phyloP scores from a whole-genome alignment of 495 filamentous ascomycete genomes.

The Lindgomyces ingoldianus region DNA sequence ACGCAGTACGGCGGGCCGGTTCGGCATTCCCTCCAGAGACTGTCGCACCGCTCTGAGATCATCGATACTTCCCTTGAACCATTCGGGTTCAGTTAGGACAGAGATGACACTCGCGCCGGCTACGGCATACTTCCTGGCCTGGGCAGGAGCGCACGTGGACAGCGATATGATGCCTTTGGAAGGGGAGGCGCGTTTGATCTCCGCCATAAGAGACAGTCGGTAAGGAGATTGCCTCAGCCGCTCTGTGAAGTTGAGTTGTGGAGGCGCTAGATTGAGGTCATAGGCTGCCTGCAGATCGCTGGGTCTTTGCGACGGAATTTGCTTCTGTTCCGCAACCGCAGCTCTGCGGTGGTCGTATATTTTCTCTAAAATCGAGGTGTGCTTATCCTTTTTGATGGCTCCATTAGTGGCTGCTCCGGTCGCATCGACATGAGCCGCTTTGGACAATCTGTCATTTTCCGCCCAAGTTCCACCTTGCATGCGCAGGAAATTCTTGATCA shows the following conservation, averaged over 20 bases:
- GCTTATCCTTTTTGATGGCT: constrained; percentile 50
- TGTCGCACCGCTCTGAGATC: constrained; percentile 87
- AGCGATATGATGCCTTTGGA: constrained; percentile 94
- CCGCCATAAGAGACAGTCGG: constrained; percentile 83
- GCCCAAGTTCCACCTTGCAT: constrained; percentile 89
- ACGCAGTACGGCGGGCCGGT: constrained; percentile 85
- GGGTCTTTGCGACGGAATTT: constrained; percentile 79
- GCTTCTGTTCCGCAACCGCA: constrained; percentile 79
- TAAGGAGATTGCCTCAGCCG: constrained; percentile 79
- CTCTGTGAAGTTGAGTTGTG: constrained; percentile 78
- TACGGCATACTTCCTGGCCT: constrained; percentile 88
- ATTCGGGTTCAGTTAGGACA: constrained; percentile 95
- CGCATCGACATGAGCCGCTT: constrained; percentile 35
- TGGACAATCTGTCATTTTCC: constrained; percentile 60
- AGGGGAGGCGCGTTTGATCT: constrained; percentile 95
- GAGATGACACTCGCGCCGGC: constrained; percentile 96
- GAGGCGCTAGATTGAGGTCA: constrained; percentile 77
- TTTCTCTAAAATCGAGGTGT: constrained; percentile 81
- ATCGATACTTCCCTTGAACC: constrained; percentile 97
- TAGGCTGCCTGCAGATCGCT: constrained; percentile 86
- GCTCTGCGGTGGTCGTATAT: constrained; percentile 85
- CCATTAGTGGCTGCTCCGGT: constrained; percentile 31
- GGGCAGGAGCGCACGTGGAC: constrained; percentile 79
- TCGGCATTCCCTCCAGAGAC: constrained; percentile 82
- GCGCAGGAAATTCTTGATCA: constrained; percentile 89